Evolutionary conservation across 208 protist species (phyloP), one percentile per base, ranked within the genome.

Genomic region (Crithidia acanthocephali): DNA sequence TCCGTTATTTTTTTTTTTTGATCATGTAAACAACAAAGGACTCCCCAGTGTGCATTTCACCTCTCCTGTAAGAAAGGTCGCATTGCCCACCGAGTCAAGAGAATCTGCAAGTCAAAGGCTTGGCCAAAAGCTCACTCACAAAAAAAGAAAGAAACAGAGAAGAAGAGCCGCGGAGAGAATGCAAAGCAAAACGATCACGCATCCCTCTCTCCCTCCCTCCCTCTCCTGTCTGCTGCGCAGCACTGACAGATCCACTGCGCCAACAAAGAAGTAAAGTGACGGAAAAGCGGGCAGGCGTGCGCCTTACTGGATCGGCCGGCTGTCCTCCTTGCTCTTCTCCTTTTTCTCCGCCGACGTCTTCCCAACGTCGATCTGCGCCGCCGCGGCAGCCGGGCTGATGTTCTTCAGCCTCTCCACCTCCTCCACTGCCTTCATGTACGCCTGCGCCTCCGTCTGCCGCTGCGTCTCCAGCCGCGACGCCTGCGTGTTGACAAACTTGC

Each of bases 381-480:
- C 72, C 4, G 74, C 68, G 18, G 74, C 74, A 33, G 66, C 75
- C 40, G 67, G 44, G 40, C 77, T 65, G 68, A 89, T 56, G 50
- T 74, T 53, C 74, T 88, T 85, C 40, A 80, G 32, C 44, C 69
- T 62, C 72, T 91, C 83, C 74, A 95, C 87, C 9, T 95, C 81
- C 74, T 86, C 27, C 69, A 91, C 72, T 0, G 87, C 81, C 62
- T 86, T 61, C 16, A 85, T 55, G 76, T 89, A 93, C 23, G 87
- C 80, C 73, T 81, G 73, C 37, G 90, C 90, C 80, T 95, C 85
- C 58, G 81, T 53, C 74, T 92, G 86, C 23, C 90, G 77, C 63
- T 76, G 76, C 23, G 59, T 65, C 68, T 95, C 85, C 13, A 95
- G 80, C 53, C 63, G 79, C 60, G 65, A 84, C 28, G 87, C 33